Evolutionary conservation across 805 yeast genomes (phyloP).

Genomic region (Myxozyma geophila): DNA sequence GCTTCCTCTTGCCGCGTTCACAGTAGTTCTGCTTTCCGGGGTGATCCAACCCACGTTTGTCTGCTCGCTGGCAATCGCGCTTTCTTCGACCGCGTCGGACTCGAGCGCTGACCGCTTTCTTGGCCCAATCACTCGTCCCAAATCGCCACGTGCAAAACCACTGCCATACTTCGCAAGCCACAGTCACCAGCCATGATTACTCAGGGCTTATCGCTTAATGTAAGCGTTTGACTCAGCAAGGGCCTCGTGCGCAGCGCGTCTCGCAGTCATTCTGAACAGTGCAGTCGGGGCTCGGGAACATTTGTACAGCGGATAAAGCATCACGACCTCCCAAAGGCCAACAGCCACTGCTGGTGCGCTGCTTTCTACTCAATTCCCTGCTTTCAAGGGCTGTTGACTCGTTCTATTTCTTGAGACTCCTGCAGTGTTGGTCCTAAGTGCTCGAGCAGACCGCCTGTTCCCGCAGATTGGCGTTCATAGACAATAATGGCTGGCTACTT

Average conservation of each 20-base stretch:
- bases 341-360: neutral
- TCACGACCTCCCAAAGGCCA: neutral
- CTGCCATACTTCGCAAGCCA: neutral
- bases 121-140: neutral
- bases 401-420: neutral
- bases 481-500: neutral
- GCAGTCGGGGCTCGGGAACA: conserved; percentile 8
- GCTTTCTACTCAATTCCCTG: neutral
- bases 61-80: neutral
- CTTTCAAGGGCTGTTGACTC: too few relatives aligned
- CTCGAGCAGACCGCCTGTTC: neutral
- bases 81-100: neutral
- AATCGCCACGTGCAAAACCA: neutral
- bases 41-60: conserved; percentile 4
- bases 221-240: neutral
- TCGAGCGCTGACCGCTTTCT: neutral
- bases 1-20: too few relatives aligned
- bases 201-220: neutral
- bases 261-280: neutral
- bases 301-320: conserved; percentile 10
- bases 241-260: neutral
- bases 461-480: too few relatives aligned
- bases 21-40: too few relatives aligned
- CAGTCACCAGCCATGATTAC: neutral
- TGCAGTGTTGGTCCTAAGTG: neutral